A percentile compares a stretch with the other conserved stretches of the same genome.
These are phyloP conservation scores for Calonectria crousiana DNA, from an alignment of 2,329 filamentous ascomycete species.

Conservation along the genomic window DNA sequence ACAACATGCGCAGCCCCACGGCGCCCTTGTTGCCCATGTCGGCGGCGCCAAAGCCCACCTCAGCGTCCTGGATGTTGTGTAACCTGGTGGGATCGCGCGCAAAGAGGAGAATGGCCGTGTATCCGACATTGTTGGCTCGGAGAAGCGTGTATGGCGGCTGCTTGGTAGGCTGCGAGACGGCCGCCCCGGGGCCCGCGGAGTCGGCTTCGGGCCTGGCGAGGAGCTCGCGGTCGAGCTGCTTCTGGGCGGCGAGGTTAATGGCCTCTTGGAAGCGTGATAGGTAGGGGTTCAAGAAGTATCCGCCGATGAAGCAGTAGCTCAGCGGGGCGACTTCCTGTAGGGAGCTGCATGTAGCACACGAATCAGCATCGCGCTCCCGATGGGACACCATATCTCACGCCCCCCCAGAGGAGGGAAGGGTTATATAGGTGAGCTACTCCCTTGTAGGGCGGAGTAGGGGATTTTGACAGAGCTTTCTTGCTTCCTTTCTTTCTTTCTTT, in stretches of 20 bases:
- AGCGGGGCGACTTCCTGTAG: constrained; percentile 93
- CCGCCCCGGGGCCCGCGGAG: constrained; percentile 18
- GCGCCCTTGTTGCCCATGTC: constrained; percentile 98
- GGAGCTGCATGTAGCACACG: constrained; percentile 63
- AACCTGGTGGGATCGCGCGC: constrained; percentile 74
- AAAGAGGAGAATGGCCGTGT: constrained; percentile 92
- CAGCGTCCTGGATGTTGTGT: constrained; percentile 77
- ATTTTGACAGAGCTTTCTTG: neutral
- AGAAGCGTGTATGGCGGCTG: constrained; percentile 76
- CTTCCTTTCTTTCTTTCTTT: neutral
- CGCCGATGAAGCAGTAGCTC: constrained; percentile 86
- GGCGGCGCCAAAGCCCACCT: constrained; percentile 84
- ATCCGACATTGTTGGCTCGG: constrained; percentile 80
- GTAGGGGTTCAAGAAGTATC: constrained; percentile 82
- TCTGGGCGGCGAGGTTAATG: constrained; percentile 71
- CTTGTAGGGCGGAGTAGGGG: neutral
- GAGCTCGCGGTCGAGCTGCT: constrained; percentile 26
- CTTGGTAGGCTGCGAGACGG: constrained; percentile 41
- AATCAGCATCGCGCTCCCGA: constrained; percentile 38
- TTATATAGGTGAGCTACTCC: neutral
- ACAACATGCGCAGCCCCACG: constrained; percentile 80
- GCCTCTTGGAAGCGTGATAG: constrained; percentile 78
- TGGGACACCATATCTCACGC: constrained; percentile 21
- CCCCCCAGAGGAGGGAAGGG: neutral
- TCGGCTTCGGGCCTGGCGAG: constrained; percentile 5